Percentiles rank a stretch among this genome's conserved stretches.
These are phyloP conservation scores for Hanseniaspora nectarophila DNA, from an alignment of 805 yeast genomes.

Conservation along the genomic window DNA sequence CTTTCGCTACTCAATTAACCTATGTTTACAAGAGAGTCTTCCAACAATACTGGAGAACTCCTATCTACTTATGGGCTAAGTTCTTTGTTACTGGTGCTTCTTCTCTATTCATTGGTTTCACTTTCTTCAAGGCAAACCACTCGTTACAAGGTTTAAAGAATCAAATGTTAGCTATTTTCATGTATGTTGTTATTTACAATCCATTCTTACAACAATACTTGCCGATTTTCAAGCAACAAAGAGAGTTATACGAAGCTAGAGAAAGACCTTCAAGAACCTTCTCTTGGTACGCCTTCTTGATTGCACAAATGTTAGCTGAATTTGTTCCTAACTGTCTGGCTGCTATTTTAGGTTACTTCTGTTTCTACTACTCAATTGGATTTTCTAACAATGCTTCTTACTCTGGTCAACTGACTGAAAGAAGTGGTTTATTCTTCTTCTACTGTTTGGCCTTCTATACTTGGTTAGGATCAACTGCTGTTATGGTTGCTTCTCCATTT, in stretches of 20 bases:
- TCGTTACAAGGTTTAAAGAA: slow-evolving; percentile 65
- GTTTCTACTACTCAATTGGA: slow-evolving; percentile 65
- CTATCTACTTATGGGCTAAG: slow-evolving; percentile 50
- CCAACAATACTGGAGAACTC: slow-evolving; percentile 60
- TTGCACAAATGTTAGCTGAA: slow-evolving; percentile 53
- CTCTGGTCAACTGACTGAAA: slow-evolving; percentile 35
- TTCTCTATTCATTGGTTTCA: slow-evolving; percentile 60
- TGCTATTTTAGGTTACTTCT: slow-evolving; percentile 53
- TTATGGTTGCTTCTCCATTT: slow-evolving; percentile 45
- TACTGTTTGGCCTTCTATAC: slow-evolving; percentile 37
- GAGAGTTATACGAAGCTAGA: slow-evolving; percentile 59
- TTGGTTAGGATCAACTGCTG: slow-evolving; percentile 48
- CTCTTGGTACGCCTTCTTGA: slow-evolving; percentile 50
- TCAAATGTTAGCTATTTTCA: slow-evolving; percentile 66
- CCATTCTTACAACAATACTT: slow-evolving; percentile 51
- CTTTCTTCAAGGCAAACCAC: slow-evolving; percentile 55
- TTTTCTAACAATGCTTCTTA: slow-evolving; percentile 49
- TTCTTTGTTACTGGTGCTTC: slow-evolving; percentile 41
- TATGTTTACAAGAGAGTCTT: slow-evolving; percentile 44
- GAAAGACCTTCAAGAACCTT: slow-evolving; percentile 65
- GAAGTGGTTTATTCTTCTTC: slow-evolving; percentile 50
- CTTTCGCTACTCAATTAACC: slow-evolving; percentile 31
- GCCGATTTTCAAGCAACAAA: slow-evolving; percentile 49
- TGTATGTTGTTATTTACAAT: slow-evolving; percentile 47
- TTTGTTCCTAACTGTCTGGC: slow-evolving; percentile 50